Base-by-base conservation (phyloP, 208 protist species). In the Novymonas esmeraldas region DNA sequence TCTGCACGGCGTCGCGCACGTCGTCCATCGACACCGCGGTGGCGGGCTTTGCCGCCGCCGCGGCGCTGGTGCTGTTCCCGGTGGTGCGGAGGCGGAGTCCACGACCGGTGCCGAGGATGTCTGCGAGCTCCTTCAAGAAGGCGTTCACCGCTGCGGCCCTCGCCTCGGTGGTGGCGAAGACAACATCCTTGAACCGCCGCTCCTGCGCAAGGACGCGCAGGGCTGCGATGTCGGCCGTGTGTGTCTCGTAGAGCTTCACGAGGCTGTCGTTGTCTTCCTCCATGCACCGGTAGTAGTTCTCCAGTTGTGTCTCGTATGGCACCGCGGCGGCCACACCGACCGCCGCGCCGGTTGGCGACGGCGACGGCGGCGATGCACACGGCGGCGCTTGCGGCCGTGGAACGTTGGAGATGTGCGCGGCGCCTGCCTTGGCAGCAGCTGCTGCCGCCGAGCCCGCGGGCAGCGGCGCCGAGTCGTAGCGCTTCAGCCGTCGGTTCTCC, bases 1-100 rank as follows among this genome's bases (percentile, higher is more conserved):
- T 64, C 70, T 80, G 72, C 22, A 74, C 68, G 3, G 68, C 79
- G 20, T 82, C 76, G 1, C 82, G 82, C 41, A 89, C 70, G 29
- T 50, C 45, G 33, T 79, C 79, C 61, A 84, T 68, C 13, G 72
- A 63, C 3, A 66, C 48, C 14, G 46, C 10, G 20, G 18, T 10
- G 7, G 7, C n/a, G 16, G 31, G 31, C 6, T 16, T 64, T 60
- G 3, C 22, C n/a, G 61, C 38, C 45, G 64, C 24, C 18, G 24
- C 13, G 2, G 18, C 9, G 14, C 29, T 33, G 33, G 33, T 55
- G 13, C 2, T 5, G 29, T 84, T 77, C 0, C 48, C 33, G 39
- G 78, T 57, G n/a, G 13, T 14, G 4, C 79, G 65, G 51, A 28
- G 3, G 31, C 70, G 75, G 20, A 85, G 64, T 2, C 62, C 69